Evolutionary conservation across 2,329 filamentous ascomycete species (phyloP), one percentile per base, ranked within the genome.

Genomic region (Triangularia setosa): DNA sequence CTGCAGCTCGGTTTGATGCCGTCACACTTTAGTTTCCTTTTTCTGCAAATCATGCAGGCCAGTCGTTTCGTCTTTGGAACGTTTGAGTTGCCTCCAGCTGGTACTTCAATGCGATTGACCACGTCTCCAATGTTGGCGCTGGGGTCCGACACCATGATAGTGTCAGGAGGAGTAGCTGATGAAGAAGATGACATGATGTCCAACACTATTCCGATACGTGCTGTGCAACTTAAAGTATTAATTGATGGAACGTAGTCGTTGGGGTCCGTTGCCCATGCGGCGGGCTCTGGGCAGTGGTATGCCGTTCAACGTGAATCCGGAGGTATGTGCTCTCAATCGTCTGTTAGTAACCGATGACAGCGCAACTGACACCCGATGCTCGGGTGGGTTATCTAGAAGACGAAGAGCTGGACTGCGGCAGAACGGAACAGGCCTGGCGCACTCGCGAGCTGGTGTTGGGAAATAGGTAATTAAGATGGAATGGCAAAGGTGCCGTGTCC

Each of bases 1-100:
- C 90, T 92, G 75, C 93, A 97, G 70, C 90, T 92, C 23, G 93
- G 93, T 68, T 90, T 88, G 61, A 85, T 80, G 40, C 93, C 93
- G 75, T 97, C 93, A 77, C 93, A 97, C 78, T 90, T 90, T 70
- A 97, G 81, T 79, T 98, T 98, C 74, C 94, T 86, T 78, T 93
- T 95, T 72, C 94, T 85, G 75, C 95, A 99, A 67, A 98, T 88
- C 74, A 97, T 91, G 76, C 95, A 99, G 40, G 95, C 95, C 72
- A 98, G 90, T 70, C 94, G 87, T 82, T 98, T 98, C n/a, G 89
- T 88, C 72, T 91, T 91, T 58, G 90, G 89, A 23, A 92, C 82
- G 71, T 77, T 82, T 58, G 79, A 76, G 68, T 88, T 87, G 70
- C 84, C 70, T 18, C 68, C 67, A 1, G 66, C 58, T 27, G 62